Conservation (phyloP, 805 yeast species). For the Jamesozyma lodderae region DNA sequence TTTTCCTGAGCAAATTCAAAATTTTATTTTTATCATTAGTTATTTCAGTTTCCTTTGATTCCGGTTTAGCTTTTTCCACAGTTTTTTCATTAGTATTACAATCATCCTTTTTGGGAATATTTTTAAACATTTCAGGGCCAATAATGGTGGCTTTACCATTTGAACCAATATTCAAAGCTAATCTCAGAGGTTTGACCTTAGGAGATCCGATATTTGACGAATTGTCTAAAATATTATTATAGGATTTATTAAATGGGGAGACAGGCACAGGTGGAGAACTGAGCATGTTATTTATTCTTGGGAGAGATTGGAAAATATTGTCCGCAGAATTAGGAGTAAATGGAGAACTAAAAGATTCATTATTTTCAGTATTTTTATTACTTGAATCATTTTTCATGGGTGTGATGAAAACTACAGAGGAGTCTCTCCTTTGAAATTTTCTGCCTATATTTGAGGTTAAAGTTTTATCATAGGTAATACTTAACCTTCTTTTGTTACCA, state of each 20-base stretch:
- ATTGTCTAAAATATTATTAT: neutral
- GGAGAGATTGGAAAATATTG: slow-evolving; percentile 8
- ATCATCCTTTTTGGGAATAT: neutral
- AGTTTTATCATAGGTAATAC: neutral
- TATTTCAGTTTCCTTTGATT: neutral
- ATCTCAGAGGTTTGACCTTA: slow-evolving; percentile 10
- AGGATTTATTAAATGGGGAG: slow-evolving; percentile 1
- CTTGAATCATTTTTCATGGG: neutral
- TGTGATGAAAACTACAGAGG: neutral
- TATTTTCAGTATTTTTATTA: neutral
- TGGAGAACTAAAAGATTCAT: slow-evolving; percentile 3
- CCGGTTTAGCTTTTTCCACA: neutral
- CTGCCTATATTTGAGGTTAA: neutral
- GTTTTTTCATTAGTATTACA: neutral
- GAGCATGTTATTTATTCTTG: slow-evolving; percentile 6
- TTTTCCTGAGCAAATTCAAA: slow-evolving; percentile 22
- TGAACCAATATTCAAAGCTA: slow-evolving; percentile 24
- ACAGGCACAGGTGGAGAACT: slow-evolving; percentile 12
- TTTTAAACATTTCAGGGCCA: slow-evolving; percentile 7
- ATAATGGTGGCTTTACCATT: slow-evolving; percentile 30
- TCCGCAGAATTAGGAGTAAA: slow-evolving; percentile 8
- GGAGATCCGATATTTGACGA: neutral
- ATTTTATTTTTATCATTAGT: slow-evolving; percentile 22
- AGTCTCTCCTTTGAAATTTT: neutral
- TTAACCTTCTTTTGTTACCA: slow-evolving; percentile 1